phyloP scores from a whole-genome alignment of 2,329 filamentous ascomycete genomes.

The Colletotrichum coccodes region DNA sequence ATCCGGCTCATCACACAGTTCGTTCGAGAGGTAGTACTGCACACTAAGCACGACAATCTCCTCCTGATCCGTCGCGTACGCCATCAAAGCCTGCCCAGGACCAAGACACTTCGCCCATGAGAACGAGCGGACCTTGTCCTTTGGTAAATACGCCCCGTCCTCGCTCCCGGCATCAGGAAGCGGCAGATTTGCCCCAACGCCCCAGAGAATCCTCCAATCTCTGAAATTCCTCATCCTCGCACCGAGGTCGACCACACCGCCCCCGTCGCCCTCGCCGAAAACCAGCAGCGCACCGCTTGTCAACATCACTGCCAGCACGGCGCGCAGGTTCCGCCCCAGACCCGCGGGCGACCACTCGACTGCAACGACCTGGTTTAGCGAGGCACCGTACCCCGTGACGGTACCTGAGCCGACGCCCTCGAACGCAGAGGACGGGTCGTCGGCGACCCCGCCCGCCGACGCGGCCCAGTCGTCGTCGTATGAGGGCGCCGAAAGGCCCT shows the following conservation, averaged over 20 bases:
- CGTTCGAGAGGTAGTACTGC: conserved; percentile 46
- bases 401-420: conserved; percentile 56
- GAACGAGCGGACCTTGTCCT: conserved; percentile 57
- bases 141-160: conserved; percentile 35
- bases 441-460: not conserved
- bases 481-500: conserved; percentile 45
- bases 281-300: conserved; percentile 60
- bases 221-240: conserved; percentile 53
- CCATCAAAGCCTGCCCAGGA: conserved; percentile 55
- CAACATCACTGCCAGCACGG: conserved; percentile 61
- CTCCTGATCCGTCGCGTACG: conserved; percentile 60
- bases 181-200: conserved; percentile 61
- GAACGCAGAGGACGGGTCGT: conserved; percentile 40
- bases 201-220: conserved; percentile 66
- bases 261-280: conserved; percentile 57
- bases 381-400: conserved; percentile 59
- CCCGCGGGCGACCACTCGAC: conserved; percentile 69
- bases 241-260: conserved; percentile 37
- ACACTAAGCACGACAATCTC: conserved; percentile 63
- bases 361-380: conserved; percentile 64
- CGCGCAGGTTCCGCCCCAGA: conserved; percentile 63
- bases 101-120: conserved; percentile 61
- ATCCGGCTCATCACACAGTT: conserved; percentile 59
- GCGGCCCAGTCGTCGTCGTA: conserved; percentile 29
- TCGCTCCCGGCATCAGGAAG: conserved; percentile 53